These are phyloP conservation scores for Cydonia oblonga DNA, from an alignment of 331 rosid species.

Conservation along the genomic window DNA sequence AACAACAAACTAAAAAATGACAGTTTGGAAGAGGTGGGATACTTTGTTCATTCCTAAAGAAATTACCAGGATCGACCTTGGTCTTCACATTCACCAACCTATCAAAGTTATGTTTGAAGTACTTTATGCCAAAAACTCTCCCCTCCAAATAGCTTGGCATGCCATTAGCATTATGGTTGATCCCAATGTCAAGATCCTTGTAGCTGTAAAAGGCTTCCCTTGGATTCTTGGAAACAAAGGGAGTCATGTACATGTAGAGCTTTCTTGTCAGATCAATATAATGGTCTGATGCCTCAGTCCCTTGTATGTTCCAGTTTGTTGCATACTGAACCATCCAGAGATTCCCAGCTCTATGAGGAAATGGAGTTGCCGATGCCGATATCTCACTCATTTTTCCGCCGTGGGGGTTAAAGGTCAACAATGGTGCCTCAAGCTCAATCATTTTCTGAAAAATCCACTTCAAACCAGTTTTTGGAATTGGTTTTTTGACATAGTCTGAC, in stretches of 20 bases:
- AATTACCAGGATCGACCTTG: conserved; percentile 3
- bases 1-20: too few species aligned
- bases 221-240: conserved; percentile 9
- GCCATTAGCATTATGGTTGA: neutral
- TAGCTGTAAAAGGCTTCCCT: conserved; percentile 1
- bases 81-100: conserved; percentile 2
- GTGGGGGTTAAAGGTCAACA: conserved; percentile 3
- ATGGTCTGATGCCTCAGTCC: neutral
- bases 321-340: neutral
- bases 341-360: conserved; percentile 14
- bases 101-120: conserved; percentile 3
- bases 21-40: too few species aligned
- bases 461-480: conserved; percentile 4
- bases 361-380: neutral
- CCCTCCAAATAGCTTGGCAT: neutral
- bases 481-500: conserved; percentile 9
- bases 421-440: neutral
- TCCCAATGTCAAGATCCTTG: conserved; percentile 9
- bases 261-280: neutral
- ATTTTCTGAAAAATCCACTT: neutral
- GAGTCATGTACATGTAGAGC: conserved; percentile 4
- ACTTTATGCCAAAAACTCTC: neutral
- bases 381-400: conserved; percentile 16
- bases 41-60: neutral
- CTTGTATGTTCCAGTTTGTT: neutral